Conservation (phyloP, 140 eudicot species). For the Cichorium intybus region DNA sequence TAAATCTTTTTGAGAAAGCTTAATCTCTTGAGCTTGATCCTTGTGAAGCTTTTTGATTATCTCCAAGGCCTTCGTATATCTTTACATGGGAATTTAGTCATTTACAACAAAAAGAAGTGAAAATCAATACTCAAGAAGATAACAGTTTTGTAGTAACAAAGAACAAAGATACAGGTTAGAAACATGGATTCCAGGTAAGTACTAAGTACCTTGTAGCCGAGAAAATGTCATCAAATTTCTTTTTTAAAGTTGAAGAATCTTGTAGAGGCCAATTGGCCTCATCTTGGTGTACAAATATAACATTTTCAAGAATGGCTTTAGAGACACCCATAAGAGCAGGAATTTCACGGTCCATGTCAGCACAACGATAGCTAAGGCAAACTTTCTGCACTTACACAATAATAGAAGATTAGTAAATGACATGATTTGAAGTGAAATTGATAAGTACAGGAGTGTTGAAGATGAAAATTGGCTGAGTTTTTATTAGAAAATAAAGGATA, state of each 20-base stretch:
- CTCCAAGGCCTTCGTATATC: conserved; percentile 98
- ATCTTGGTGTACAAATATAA: conserved; percentile 97
- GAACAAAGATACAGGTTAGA: not conserved
- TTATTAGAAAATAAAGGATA: too few species aligned
- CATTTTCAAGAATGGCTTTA: conserved; percentile 94
- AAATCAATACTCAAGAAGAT: not conserved
- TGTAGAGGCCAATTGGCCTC: conserved; percentile 99
- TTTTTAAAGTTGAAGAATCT: conserved; percentile 85
- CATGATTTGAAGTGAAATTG: too few species aligned
- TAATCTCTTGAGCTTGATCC: conserved; percentile 94
- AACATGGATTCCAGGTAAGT: conserved; percentile 19
- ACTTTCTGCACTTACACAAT: conserved; percentile 65
- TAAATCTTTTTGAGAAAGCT: conserved; percentile 74
- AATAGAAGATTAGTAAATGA: conserved; percentile 1
- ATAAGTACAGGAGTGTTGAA: too few species aligned
- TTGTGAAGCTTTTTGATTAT: conserved; percentile 95
- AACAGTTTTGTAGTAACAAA: conserved; percentile 3
- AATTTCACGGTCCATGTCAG: conserved; percentile 98
- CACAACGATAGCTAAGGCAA: conserved; percentile 97
- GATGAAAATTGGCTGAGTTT: too few species aligned
- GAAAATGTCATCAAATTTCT: conserved; percentile 96
- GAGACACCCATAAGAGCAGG: conserved; percentile 99
- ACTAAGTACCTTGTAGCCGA: conserved; percentile 88
- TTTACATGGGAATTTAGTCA: conserved; percentile 19
- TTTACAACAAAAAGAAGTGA: conserved; percentile 1